phyloP scores from a whole-genome alignment of 83 land plant genomes.

The Thuja plicata region DNA sequence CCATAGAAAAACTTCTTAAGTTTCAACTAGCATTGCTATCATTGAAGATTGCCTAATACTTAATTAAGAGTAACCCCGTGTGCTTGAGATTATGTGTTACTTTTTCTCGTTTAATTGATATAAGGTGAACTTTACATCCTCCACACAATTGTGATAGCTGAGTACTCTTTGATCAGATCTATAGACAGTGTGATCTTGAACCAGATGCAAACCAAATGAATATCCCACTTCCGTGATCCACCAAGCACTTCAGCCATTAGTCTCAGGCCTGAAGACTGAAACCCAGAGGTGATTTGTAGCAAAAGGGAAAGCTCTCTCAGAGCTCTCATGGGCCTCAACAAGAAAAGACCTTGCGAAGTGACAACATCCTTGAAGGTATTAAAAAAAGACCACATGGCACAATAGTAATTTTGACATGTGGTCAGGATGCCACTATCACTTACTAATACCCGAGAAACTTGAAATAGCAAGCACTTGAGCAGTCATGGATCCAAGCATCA shows the following conservation, averaged over 20 bases:
- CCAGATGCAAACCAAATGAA: neutral
- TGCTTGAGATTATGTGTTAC: neutral
- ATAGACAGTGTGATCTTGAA: neutral
- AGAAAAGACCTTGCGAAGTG: neutral
- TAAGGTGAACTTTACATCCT: neutral
- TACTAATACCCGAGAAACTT: neutral
- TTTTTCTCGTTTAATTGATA: neutral
- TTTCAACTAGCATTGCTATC: neutral
- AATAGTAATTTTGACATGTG: neutral
- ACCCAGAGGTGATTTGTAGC: neutral
- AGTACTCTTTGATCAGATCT: too few species aligned
- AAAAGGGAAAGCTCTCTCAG: neutral
- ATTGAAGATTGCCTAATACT: neutral
- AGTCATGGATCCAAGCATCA: neutral
- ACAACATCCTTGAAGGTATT: neutral
- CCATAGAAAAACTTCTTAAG: neutral
- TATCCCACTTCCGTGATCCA: neutral
- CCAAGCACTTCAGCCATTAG: neutral
- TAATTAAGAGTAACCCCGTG: neutral
- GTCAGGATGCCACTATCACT: neutral
- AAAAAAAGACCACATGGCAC: neutral
- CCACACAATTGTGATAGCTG: neutral
- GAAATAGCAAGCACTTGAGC: neutral
- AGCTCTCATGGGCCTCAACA: neutral
- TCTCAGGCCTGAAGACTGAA: neutral